Percentiles rank a stretch among this genome's conserved stretches.
These are phyloP conservation scores for Psilocybe azurescens DNA, from an alignment of 768 basidiomycete species.

Conservation along the genomic window DNA sequence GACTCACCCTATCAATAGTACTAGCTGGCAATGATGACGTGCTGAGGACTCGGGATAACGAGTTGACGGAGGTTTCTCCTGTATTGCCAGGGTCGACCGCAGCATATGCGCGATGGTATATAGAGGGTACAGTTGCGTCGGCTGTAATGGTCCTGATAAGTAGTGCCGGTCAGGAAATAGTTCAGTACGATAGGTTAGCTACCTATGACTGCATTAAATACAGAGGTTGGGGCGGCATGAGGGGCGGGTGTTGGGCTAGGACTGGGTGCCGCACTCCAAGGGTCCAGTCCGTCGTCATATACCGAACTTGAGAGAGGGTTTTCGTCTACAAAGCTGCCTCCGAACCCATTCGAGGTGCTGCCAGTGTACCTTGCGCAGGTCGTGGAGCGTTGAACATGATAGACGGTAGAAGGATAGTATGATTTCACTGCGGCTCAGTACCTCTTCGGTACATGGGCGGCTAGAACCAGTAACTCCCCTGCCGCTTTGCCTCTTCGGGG, in stretches of 20 bases:
- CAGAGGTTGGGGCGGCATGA: conserved; percentile 49
- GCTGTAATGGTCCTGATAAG: conserved; percentile 43
- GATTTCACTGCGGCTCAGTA: conserved; percentile 6
- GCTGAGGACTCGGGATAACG: conserved; percentile 78
- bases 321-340: conserved; percentile 76
- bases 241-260: conserved; percentile 70
- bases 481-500: conserved; percentile 8
- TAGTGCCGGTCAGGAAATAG: not conserved
- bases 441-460: conserved; percentile 17
- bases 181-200: not conserved
- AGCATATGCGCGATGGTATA: conserved; percentile 77
- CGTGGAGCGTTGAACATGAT: conserved; percentile 88
- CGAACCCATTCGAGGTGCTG: conserved; percentile 59
- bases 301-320: conserved; percentile 76
- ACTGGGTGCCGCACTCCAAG: conserved; percentile 79
- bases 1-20: conserved; percentile 77
- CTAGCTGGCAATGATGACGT: conserved; percentile 83
- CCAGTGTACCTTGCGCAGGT: conserved; percentile 70
- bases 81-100: conserved; percentile 71
- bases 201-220: conserved; percentile 78
- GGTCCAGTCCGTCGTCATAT: conserved; percentile 82
- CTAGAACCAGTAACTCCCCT: conserved; percentile 2
- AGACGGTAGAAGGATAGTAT: not conserved
- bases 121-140: conserved; percentile 78
- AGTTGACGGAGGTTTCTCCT: conserved; percentile 83